A percentile compares a stretch with the other conserved stretches of the same genome.
These are phyloP conservation scores for Dactylonectria macrodidyma DNA, from an alignment of 2,329 filamentous ascomycete species.

Conservation along the genomic window DNA sequence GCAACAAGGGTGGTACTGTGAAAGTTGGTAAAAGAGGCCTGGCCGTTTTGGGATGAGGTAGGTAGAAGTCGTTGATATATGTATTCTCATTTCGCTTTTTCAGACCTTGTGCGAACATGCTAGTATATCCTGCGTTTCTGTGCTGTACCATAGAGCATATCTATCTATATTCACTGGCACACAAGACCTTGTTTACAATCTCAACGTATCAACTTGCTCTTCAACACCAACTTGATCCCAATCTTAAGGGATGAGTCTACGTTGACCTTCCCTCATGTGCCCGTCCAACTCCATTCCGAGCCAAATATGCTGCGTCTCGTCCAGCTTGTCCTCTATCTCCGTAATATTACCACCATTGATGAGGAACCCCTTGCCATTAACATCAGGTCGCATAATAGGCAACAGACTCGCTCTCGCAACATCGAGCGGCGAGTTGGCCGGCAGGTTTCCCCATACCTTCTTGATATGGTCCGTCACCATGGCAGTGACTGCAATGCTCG, in stretches of 20 bases:
- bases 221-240: neutral
- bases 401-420: conserved; percentile 22
- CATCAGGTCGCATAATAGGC: neutral
- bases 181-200: too few species aligned
- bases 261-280: conserved; percentile 24
- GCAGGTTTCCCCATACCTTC: conserved; percentile 18
- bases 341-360: conserved; percentile 21
- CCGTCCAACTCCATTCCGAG: conserved; percentile 12
- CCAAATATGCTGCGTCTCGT: conserved; percentile 22
- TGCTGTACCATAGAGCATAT: too few species aligned
- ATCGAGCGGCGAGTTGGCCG: conserved; percentile 16
- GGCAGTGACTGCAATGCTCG: conserved; percentile 1
- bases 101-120: too few species aligned
- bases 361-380: conserved; percentile 26
- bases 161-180: too few species aligned
- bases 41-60: too few species aligned
- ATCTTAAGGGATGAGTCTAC: conserved; percentile 11
- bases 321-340: conserved; percentile 24
- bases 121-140: too few species aligned
- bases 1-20: neutral
- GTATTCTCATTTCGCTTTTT: too few species aligned
- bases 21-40: neutral
- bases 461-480: conserved; percentile 20
- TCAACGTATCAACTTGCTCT: too few species aligned
- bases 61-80: too few species aligned